Base-by-base conservation (phyloP, 108 stramenopile species). In the Aurantiochytrium sp. region DNA sequence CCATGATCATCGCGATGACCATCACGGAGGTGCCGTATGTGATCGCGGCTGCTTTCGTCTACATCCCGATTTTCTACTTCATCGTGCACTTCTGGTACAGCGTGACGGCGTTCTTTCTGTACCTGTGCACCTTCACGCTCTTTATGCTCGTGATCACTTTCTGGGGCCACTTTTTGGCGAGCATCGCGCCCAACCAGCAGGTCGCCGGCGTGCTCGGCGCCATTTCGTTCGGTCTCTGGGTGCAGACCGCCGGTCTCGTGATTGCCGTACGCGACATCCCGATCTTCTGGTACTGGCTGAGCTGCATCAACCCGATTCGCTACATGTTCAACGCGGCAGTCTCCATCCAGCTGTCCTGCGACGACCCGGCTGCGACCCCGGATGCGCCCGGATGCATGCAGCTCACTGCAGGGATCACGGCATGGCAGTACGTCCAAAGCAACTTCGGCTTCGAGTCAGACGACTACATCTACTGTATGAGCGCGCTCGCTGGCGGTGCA, bases 31-130 rank as follows among this genome's bases (percentile, higher is more conserved):
- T 54, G 17, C 41, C 45, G 22, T 88, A 41, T 53, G 30, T 85
- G 31, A 3, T 37, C 27, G 39, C 30, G 4, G 32, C 86, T 6
- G 10, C 34, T 0, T 5, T 86, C 17, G 37, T 55, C 39, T 85
- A 69, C 37, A 54, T 32, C 12, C 27, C 81, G 39, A 85, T 52
- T 22, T 48, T 65, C 85, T 88, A 88, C 88, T 52, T 52, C 32
- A 30, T 88, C 24, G 88, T 85, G 54, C 41, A 48, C 42, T 48
- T 81, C 39, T 48, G 42, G 73, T 27, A 27, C 27, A 48, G 12
- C 39, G 73, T 30, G n/a, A n/a, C n/a, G 2, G 73, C 45, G 0
- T 81, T 81, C 39, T 41, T 48, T 2, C 4, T 81, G 36, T 48
- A 6, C 19, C 32, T 12, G 39, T 41, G 39, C 27, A 48, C n/a